Percentiles rank a stretch among this genome's conserved stretches.
Evolutionary conservation across 164 flowering plant genomes (phyloP).

Genomic region (Nymphaea colorata): DNA sequence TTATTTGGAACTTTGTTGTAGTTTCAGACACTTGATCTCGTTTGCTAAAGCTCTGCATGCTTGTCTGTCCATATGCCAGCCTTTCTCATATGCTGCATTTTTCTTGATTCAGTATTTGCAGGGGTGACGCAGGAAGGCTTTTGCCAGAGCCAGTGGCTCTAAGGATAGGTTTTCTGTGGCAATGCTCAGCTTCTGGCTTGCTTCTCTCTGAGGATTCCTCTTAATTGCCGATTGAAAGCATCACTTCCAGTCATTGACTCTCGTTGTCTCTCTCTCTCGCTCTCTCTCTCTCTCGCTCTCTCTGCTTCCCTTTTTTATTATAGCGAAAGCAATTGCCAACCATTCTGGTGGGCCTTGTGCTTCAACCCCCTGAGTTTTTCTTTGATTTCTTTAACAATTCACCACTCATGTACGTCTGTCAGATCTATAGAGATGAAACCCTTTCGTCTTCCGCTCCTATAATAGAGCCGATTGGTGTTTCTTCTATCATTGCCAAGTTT

Average conservation of each 20-base stretch:
- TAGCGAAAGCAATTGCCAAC: not conserved
- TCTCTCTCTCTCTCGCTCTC: slow-evolving; percentile 1
- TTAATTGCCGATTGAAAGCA: not conserved
- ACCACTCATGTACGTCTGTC: too few relatives aligned
- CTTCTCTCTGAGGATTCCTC: not conserved
- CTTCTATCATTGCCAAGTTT: too few relatives aligned
- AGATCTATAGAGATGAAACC: too few relatives aligned
- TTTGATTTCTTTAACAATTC: too few relatives aligned
- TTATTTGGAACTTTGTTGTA: not conserved
- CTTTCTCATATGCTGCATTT: not conserved
- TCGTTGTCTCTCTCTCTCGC: not conserved
- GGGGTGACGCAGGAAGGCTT: not conserved
- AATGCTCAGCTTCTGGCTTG: not conserved
- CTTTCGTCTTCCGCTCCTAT: too few relatives aligned
- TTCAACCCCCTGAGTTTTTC: too few relatives aligned
- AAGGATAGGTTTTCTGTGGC: not conserved
- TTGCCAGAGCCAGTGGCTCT: not conserved
- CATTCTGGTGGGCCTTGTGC: too few relatives aligned
- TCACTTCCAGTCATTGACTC: not conserved
- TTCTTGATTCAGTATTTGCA: not conserved
- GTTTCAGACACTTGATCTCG: not conserved
- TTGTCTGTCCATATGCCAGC: not conserved
- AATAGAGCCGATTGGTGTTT: too few relatives aligned
- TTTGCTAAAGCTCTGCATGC: not conserved
- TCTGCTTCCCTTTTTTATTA: slow-evolving; percentile 1